A percentile compares a stretch with the other conserved stretches of the same genome.
Evolutionary conservation across 2,329 filamentous ascomycete species (phyloP).

Genomic region (Neopestalotiopsis rosae): DNA sequence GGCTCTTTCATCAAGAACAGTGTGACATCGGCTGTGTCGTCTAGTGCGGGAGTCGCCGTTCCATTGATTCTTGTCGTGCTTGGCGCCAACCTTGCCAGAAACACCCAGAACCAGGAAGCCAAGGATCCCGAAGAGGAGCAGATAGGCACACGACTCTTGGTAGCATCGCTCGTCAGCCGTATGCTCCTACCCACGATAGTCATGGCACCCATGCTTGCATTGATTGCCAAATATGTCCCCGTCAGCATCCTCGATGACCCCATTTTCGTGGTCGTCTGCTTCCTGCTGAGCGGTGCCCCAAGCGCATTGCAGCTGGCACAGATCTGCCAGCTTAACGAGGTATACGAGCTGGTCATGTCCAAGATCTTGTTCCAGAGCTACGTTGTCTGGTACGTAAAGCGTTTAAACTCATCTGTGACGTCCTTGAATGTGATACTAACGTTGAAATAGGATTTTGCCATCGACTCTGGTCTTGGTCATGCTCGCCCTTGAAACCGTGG

Average conservation of each 20-base stretch:
- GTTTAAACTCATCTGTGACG: not conserved
- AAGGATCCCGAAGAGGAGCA: conserved; percentile 72
- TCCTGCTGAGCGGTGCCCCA: conserved; percentile 91
- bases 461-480: conserved; percentile 91
- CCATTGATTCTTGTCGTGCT: conserved; percentile 94
- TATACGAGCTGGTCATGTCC: conserved; percentile 95
- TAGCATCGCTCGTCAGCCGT: conserved; percentile 83
- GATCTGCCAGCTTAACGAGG: conserved; percentile 97
- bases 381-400: conserved; percentile 77
- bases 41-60: conserved; percentile 89
- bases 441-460: conserved; percentile 76
- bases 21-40: conserved; percentile 83
- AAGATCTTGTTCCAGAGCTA: conserved; percentile 95
- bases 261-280: conserved; percentile 98
- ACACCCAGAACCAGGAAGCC: conserved; percentile 75
- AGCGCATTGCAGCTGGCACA: conserved; percentile 94
- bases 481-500: conserved; percentile 88
- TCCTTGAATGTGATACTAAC: conserved; percentile 32
- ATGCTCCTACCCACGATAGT: conserved; percentile 92
- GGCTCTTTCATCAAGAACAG: conserved; percentile 93
- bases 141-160: conserved; percentile 76
- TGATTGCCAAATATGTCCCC: conserved; percentile 88
- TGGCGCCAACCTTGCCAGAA: conserved; percentile 91
- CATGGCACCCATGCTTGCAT: conserved; percentile 88
- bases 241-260: conserved; percentile 96